Evolutionary conservation across 1,284 basidiomycete species (phyloP).

Genomic region (Xanthoconium separans): DNA sequence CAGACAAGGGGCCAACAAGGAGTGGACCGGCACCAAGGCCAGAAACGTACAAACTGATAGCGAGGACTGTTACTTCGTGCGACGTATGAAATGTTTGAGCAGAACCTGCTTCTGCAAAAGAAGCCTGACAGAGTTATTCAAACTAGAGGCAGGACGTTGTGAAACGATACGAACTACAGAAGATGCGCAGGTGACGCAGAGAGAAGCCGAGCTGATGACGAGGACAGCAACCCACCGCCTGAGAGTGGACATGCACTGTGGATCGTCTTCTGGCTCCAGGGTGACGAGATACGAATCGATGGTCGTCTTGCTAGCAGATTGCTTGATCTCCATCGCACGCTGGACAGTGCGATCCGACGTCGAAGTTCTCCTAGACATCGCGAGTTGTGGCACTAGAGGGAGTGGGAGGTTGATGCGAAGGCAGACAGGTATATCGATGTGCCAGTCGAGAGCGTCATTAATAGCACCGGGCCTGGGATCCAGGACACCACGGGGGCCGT

Average conservation of each 20-base stretch:
- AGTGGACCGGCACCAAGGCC: conserved; percentile 51
- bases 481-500: not conserved
- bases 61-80: conserved; percentile 65
- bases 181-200: conserved; percentile 71
- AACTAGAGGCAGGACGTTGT: not conserved
- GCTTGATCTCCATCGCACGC: not conserved
- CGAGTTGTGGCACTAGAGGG: not conserved
- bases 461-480: conserved; percentile 11
- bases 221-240: conserved; percentile 61
- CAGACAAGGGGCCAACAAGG: conserved; percentile 48
- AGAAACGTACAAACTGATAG: conserved; percentile 69
- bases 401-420: not conserved
- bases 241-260: conserved; percentile 44
- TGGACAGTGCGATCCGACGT: conserved; percentile 12
- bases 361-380: conserved; percentile 9
- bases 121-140: conserved; percentile 44
- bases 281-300: conserved; percentile 29
- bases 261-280: conserved; percentile 51
- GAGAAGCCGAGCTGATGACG: conserved; percentile 51
- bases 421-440: not conserved
- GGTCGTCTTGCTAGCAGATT: not conserved
- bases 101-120: conserved; percentile 64
- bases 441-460: conserved; percentile 4
- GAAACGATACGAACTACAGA: conserved; percentile 52
- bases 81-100: conserved; percentile 59